These are phyloP conservation scores for Xylogone sp. DNA, from an alignment of 2,329 filamentous ascomycete species.

Conservation along the genomic window DNA sequence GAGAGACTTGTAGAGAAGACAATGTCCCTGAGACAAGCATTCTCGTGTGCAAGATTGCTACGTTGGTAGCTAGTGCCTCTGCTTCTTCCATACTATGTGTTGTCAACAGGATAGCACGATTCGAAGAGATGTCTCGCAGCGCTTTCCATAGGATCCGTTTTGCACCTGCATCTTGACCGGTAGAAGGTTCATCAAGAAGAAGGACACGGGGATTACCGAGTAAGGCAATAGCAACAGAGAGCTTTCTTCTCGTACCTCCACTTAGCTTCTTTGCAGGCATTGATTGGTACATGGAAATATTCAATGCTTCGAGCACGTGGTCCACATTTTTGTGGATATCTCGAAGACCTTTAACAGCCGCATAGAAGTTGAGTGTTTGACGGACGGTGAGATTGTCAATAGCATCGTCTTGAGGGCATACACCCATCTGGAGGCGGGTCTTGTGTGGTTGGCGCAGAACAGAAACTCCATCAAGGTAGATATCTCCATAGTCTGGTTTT, in stretches of 20 bases:
- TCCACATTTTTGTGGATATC: slow-evolving; percentile 23
- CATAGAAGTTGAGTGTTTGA: slow-evolving; percentile 29
- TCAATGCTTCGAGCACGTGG: slow-evolving; percentile 24
- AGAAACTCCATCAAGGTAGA: slow-evolving; percentile 56
- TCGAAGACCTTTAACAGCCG: slow-evolving; percentile 27
- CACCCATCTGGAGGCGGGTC: slow-evolving; percentile 23
- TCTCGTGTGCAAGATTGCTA: slow-evolving; percentile 29
- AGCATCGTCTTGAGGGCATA: slow-evolving; percentile 32
- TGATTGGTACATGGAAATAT: slow-evolving; percentile 22
- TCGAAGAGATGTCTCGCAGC: slow-evolving; percentile 20
- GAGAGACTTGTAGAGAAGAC: slow-evolving; percentile 11
- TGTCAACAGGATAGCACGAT: slow-evolving; percentile 30
- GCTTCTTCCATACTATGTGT: slow-evolving; percentile 35
- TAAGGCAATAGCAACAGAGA: slow-evolving; percentile 29
- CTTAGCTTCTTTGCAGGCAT: slow-evolving; percentile 23
- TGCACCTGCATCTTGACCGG: slow-evolving; percentile 29
- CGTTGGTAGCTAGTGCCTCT: slow-evolving; percentile 29
- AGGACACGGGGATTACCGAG: slow-evolving; percentile 28
- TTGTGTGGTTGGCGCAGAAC: slow-evolving; percentile 32
- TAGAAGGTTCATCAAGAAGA: slow-evolving; percentile 29
- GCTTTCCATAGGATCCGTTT: slow-evolving; percentile 32
- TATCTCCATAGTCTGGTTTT: slow-evolving; percentile 52
- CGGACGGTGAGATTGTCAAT: slow-evolving; percentile 29
- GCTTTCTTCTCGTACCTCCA: slow-evolving; percentile 29
- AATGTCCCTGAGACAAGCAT: slow-evolving; percentile 27